Conservation (phyloP, 169 alveolate genomes). For the Toxoplasma gondii region DNA sequence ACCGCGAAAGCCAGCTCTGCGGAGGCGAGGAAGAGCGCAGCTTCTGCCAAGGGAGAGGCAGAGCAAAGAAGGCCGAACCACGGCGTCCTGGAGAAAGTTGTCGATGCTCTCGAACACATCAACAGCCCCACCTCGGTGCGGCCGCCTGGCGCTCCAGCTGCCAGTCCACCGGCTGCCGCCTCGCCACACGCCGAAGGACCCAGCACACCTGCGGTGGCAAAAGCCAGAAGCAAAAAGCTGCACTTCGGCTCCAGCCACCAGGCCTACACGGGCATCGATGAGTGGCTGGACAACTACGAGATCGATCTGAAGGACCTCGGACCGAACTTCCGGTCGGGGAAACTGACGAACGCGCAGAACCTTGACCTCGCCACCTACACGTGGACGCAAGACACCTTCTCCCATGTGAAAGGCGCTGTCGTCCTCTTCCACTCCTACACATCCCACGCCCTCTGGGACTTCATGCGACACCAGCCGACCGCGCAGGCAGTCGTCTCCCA, state of each 20-base stretch:
- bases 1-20: neutral
- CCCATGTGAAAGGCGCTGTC: conserved; percentile 37
- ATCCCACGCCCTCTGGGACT: conserved; percentile 54
- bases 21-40: neutral
- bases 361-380: conserved; percentile 42
- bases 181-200: neutral
- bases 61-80: neutral
- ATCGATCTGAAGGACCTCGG: conserved; percentile 35
- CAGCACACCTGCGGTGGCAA: neutral
- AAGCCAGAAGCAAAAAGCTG: neutral
- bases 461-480: conserved; percentile 59
- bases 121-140: neutral
- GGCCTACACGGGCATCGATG: neutral
- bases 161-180: too few relatives aligned
- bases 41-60: neutral
- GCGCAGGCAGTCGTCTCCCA: neutral
- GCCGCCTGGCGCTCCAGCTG: neutral
- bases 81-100: neutral
- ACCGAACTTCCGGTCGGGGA: conserved; percentile 47
- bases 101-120: conserved; percentile 15
- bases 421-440: conserved; percentile 61
- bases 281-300: neutral
- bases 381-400: conserved; percentile 20
- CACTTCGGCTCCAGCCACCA: conserved; percentile 15
- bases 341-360: conserved; percentile 22